Base-by-base conservation (phyloP, 345 rosid species). In the Arabidopsis suecica region DNA sequence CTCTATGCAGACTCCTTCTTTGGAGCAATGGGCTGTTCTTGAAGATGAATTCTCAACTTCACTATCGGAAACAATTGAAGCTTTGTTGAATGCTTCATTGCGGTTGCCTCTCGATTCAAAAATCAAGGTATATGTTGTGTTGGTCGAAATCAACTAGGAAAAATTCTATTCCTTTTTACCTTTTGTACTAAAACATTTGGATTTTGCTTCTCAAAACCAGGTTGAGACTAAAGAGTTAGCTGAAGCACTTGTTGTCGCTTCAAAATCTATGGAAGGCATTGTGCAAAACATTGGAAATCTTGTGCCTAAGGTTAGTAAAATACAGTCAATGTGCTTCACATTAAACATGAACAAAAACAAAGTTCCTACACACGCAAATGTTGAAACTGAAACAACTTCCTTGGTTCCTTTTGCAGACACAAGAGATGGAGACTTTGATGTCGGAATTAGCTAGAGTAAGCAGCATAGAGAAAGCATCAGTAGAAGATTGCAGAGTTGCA, bases 381-480 rank as follows among this genome's bases (percentile, higher is more conserved):
- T 34, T 41, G 71, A 18, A 51, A 65, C 32, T 56, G 53, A 28
- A 14, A 23, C 51, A 80, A 67, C 30, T 23, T 37, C 3, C 11
- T 55, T 23, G 40, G 56, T 71, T 28, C 55, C 5, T 7, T 14
- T 11, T 82, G 86, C 88, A 93, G 96, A 91, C 93, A 12, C 80
- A 83, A 72, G 89, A 87, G 72, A 75, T 85, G 79, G 96, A 93
- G 71, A 73, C 56, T 22, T 78, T 85, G 83, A 41, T 88, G 14
- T 91, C 93, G 23, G 93, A 93, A 73, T 65, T 93, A 63, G 96
- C 94, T 11, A 85, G 87, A 76, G 86, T 89, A 77, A 80, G 76
- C 58, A 86, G 84, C 34, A 71, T 75, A 6, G 96, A 93, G 80
- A 91, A 72, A 77, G 82, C 85, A 23, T 81, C 86, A 22, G 55